Percentiles rank a stretch among this genome's conserved stretches.
Conservation (phyloP, 306 rosid species). For the Ormosia semicastrata region DNA sequence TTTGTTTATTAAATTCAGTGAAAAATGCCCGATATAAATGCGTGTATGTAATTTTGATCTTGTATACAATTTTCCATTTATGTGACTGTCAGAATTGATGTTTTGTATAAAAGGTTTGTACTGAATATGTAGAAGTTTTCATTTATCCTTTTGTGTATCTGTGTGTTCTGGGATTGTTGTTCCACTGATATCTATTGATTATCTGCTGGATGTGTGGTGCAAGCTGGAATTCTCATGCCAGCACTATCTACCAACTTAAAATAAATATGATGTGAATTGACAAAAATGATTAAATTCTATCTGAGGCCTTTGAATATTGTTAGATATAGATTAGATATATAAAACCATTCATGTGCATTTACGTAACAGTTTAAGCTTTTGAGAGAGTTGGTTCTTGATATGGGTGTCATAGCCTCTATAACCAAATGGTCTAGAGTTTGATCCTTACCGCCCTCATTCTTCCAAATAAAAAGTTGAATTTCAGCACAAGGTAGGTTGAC, state of each 20-base stretch:
- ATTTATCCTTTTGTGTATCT: not conserved
- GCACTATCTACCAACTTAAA: not conserved
- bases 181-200: not conserved
- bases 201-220: not conserved
- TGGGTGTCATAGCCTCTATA: too few species aligned
- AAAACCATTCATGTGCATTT: too few species aligned
- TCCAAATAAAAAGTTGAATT: too few species aligned
- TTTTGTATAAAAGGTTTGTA: conserved; percentile 16
- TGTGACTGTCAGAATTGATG: not conserved
- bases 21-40: not conserved
- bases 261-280: not conserved
- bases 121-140: not conserved
- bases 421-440: too few species aligned
- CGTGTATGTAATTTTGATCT: not conserved
- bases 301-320: not conserved
- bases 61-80: not conserved
- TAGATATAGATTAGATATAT: too few species aligned
- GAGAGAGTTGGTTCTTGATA: too few species aligned
- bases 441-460: too few species aligned
- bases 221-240: not conserved
- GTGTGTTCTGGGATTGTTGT: conserved; percentile 8
- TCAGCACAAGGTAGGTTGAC: too few species aligned
- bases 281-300: not conserved
- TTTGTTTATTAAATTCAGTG: not conserved
- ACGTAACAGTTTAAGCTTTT: too few species aligned